Evolutionary conservation across 148 eudicot genomes (phyloP).

Genomic region (Vaccinium corymbosum): DNA sequence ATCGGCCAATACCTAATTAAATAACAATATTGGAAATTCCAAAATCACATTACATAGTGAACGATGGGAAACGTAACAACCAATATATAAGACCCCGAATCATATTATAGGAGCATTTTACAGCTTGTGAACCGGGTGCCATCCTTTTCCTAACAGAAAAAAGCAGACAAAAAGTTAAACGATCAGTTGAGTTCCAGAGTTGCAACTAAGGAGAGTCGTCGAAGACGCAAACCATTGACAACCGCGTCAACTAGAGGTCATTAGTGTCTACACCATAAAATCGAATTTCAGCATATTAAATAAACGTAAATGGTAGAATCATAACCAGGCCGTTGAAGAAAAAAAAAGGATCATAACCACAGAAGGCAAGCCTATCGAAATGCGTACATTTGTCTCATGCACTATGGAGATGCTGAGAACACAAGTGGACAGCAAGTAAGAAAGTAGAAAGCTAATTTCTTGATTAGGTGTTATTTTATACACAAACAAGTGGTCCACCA

Average conservation of each 20-base stretch:
- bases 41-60: background rate
- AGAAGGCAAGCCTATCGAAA: background rate
- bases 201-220: background rate
- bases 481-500: background rate
- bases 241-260: background rate
- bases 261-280: background rate
- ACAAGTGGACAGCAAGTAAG: background rate
- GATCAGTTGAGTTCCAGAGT: background rate
- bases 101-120: background rate
- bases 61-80: background rate
- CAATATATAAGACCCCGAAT: background rate
- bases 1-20: background rate
- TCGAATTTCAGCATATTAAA: background rate
- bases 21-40: background rate
- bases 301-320: background rate
- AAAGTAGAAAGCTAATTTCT: background rate
- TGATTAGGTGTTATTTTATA: background rate
- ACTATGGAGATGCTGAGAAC: slow-evolving; percentile 1
- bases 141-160: background rate
- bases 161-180: background rate
- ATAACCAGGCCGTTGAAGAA: background rate
- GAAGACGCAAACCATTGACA: background rate
- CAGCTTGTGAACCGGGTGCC: background rate
- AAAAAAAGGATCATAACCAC: background rate
- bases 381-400: background rate